Base-by-base conservation (phyloP, 1,284 basidiomycete species). In the Fistulinella staudtii region DNA sequence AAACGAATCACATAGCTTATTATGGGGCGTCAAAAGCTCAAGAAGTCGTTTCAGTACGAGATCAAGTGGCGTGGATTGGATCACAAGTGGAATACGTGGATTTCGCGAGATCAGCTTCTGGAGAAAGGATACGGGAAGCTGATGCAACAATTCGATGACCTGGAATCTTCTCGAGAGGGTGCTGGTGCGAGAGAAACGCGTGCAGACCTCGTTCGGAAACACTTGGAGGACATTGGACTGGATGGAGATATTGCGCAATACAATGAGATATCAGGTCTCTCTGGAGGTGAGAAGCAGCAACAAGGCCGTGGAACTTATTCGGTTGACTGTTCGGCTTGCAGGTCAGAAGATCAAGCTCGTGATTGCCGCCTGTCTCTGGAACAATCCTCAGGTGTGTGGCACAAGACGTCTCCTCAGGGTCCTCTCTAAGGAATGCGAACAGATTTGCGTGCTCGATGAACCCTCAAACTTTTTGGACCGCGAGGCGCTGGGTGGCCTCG, bases 331-430 rank as follows among this genome's bases (percentile, higher is more conserved):
- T 51, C 59, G 39, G 49, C 65, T 45, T 9, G 60, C 63, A 78
- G 76, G 93, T 47, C 94, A 98, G 66, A 98, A 98, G 72, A 96
- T 98, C 70, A 98, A 98, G 73, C 81, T 96, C 36, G 93, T 95
- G 55, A 92, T 96, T 58, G 92, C 87, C 8, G 93, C 93, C 28
- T 92, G 92, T 63, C 75, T 97, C 50, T 96, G 93, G 90, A 93
- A 93, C 68, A 92, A 93, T 60, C 90, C 90, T 28, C 91, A 93
- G 74, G 85, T 89, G 61, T 42, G 64, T 51, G 13, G 31, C 9
- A 15, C 17, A 43, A 15, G n/a, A 36, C 30, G 31, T 35, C 27
- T 24, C 15, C 29, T 11, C 4, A 17, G 45, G 34, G 13, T 17
- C 3, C 8, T 15, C 21, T 14, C 43, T 51, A 29, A 63, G 20